phyloP scores from a whole-genome alignment of 2,329 filamentous ascomycete species.

The Myriangium duriaei region DNA sequence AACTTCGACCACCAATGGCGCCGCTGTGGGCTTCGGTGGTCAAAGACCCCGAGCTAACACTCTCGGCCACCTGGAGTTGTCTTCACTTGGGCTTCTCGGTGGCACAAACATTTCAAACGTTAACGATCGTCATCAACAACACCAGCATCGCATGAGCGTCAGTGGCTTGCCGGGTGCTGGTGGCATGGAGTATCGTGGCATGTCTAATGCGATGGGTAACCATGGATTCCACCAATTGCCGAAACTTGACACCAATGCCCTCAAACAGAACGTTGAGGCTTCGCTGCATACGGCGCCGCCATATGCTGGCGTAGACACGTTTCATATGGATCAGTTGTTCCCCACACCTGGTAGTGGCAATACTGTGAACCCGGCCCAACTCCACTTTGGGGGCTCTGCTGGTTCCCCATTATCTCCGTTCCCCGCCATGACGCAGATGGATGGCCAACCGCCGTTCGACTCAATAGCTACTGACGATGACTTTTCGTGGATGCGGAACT shows the following conservation, averaged over 20 bases:
- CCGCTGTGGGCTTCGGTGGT: constrained; percentile 40
- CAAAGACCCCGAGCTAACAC: constrained; percentile 91
- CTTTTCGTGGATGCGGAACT: constrained; percentile 75
- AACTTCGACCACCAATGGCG: constrained; percentile 37
- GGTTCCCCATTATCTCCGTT: constrained; percentile 44
- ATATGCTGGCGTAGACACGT: constrained; percentile 54
- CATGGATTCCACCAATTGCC: constrained; percentile 58
- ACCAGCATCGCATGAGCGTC: constrained; percentile 40
- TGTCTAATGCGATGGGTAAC: constrained; percentile 56
- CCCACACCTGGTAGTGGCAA: constrained; percentile 36
- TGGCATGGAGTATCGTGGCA: constrained; percentile 55
- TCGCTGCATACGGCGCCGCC: constrained; percentile 70
- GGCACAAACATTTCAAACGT: constrained; percentile 13
- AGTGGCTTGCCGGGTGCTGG: constrained; percentile 47
- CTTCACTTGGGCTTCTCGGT: constrained; percentile 46
- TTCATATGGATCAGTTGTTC: constrained; percentile 61
- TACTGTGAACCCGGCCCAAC: constrained; percentile 51
- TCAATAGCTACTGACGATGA: constrained; percentile 48
- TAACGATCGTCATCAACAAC: constrained; percentile 4
- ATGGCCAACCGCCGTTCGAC: constrained; percentile 42
- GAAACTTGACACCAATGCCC: constrained; percentile 67
- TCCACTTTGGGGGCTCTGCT: constrained; percentile 66
- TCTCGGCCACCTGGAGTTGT: constrained; percentile 80
- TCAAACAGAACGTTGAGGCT: constrained; percentile 43
- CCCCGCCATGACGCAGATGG: constrained; percentile 21